phyloP scores from a whole-genome alignment of 345 rosid species.

The Hevea brasiliensis region DNA sequence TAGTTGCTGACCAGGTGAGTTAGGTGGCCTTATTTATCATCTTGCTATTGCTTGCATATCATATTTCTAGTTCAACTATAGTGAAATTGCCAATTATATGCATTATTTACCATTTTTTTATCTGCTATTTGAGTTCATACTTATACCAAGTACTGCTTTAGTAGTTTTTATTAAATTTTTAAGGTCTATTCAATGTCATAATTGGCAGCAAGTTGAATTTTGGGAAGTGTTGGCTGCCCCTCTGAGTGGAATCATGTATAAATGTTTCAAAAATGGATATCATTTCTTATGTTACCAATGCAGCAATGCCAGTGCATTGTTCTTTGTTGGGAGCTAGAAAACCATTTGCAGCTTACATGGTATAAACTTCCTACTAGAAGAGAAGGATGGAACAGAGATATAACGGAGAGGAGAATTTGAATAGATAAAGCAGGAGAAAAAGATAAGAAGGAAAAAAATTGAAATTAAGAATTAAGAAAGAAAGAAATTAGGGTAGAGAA shows the following conservation, averaged over 20 bases:
- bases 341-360: not conserved
- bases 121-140: too few species aligned
- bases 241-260: not conserved
- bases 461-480: too few species aligned
- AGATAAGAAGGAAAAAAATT: too few species aligned
- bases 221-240: not conserved
- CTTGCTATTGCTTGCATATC: not conserved
- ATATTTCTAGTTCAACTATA: not conserved
- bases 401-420: not conserved
- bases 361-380: not conserved
- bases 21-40: not conserved
- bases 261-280: not conserved
- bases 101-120: too few species aligned
- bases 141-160: too few species aligned
- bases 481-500: too few species aligned
- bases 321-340: not conserved
- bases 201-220: not conserved
- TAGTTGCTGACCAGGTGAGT: constrained; percentile 91
- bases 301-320: not conserved
- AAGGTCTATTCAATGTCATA: too few species aligned
- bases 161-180: too few species aligned
- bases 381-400: not conserved
- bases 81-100: too few species aligned
- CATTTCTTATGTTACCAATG: not conserved
- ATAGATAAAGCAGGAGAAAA: not conserved